Evolutionary conservation across 306 rosid species (phyloP), one percentile per base, ranked within the genome.

Genomic region (Neltuma alba): DNA sequence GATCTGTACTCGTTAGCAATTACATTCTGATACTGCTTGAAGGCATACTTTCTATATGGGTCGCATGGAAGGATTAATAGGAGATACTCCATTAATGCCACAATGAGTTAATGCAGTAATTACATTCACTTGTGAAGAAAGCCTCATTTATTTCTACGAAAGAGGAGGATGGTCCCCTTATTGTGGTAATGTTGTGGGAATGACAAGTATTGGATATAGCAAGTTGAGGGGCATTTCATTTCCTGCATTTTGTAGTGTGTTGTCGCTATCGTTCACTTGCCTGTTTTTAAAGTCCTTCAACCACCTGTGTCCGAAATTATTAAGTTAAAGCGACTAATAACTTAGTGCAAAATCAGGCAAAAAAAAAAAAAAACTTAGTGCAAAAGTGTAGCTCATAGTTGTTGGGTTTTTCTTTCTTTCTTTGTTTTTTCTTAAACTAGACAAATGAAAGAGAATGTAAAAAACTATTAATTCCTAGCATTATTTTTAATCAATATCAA

Each of bases 161-260:
- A 84, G 52, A 76, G 12, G 44, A 18, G 70, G 23, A 79, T 82
- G 88, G 86, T 79, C 88, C 88, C 82, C 55, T 44, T 50, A 52
- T 1, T 2, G 62, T 33, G 33, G 62, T 54, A 27, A 36, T n/a
- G 80, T 74, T 81, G 83, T 81, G 83, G 82, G 74, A 73, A 41
- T 42, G 67, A 12, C 64, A 68, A 66, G 45, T 47, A 76, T 57
- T 72, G 9, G 72, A 75, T 31, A n/a, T n/a, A 44, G 61, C 14
- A 75, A 52, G 90, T 86, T 75, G 85, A 87, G 82, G 81, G 42
- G 89, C 76, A 76, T 80, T 84, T 76, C 57, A 72, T 70, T 75
- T 68, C 70, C 77, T 70, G 61, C 34, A 52, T 14, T 36, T 75
- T 80, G 79, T 44, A 68, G 80, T 28, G 79, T 80, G 77, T 57